Evolutionary conservation across 352 stramenopile genomes (phyloP).

Genomic region (Pythium guiyangense): DNA sequence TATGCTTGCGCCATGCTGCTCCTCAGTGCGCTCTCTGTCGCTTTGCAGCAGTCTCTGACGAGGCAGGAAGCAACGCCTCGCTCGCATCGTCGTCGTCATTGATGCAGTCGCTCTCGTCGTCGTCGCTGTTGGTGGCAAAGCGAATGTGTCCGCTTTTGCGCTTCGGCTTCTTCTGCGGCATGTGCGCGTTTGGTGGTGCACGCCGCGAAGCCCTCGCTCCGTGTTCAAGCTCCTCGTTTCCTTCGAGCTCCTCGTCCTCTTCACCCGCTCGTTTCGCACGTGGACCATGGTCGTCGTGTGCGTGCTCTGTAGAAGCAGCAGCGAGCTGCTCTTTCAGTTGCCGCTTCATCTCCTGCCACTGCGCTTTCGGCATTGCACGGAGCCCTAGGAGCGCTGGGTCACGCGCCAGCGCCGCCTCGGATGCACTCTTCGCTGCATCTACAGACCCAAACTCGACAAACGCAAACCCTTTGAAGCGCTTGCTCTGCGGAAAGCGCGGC

Average conservation of each 20-base stretch:
- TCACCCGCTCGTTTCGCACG: no score
- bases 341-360: constrained; percentile 60
- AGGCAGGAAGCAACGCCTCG: background rate
- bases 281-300: no score
- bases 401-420: constrained; percentile 15
- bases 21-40: constrained; percentile 2
- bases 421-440: constrained; percentile 21
- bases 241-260: no score
- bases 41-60: background rate
- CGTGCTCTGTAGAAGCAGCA: background rate
- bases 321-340: constrained; percentile 49
- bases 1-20: no score
- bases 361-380: constrained; percentile 49
- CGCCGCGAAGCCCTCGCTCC: no score
- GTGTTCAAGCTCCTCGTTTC: no score
- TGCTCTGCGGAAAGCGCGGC: constrained; percentile 58
- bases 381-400: constrained; percentile 30
- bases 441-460: constrained; percentile 71
- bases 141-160: constrained; percentile 35
- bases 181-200: background rate
- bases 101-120: constrained; percentile 13
- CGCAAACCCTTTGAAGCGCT: constrained; percentile 77
- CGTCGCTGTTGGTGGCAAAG: constrained; percentile 33
- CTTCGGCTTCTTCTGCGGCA: constrained; percentile 17
- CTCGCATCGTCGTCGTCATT: constrained; percentile 12